Evolutionary conservation across 805 yeast genomes (phyloP), one percentile per base, ranked within the genome.

Genomic region (Yamadazyma insecticola): DNA sequence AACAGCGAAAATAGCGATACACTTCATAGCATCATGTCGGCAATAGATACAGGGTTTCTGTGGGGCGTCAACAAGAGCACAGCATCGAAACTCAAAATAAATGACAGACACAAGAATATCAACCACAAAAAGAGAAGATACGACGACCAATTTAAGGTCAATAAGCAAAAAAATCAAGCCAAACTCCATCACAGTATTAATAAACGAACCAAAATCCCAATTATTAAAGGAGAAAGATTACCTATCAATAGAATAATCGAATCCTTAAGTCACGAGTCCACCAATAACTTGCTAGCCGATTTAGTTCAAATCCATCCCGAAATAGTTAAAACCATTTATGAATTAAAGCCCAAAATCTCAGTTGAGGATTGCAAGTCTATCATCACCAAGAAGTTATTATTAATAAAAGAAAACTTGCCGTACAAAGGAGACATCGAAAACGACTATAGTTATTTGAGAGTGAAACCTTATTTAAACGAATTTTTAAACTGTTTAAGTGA

Each of bases 381-480:
- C 24, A 60, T 87, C 31, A 52, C 60, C 22, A 44, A 49, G 5
- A 74, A 77, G 45, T 58, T 72, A 28, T 50, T 65, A 13, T 50
- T 48, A 4, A 72, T 84, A 16, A 45, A 59, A 13, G 51, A 53
- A 7, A 67, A 70, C 37, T 55, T 87, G 41, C 96, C 96, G 1
- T 85, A 82, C 53, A 78, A 79, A 42, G 86, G 85, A 40, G 88
- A 83, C 44, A 65, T 70, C 7, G 65, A 72, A 22, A 74, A 82
- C 28, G 95, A 86, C 53, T 86, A 86, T 49, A 76, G 89, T 4
- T 86, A 76, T 51, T 57, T 82, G 35, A 67, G 95, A 35, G 83
- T 87, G 22, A 77, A 82, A 47, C 74, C 81, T 5, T 57, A 64
- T 36, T 70, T 84, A 39, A 72, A 73, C 36, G 92, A 82, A 43